Base-by-base conservation (phyloP, 2,329 filamentous ascomycete species). In the Trichoderma cornu-damae region DNA sequence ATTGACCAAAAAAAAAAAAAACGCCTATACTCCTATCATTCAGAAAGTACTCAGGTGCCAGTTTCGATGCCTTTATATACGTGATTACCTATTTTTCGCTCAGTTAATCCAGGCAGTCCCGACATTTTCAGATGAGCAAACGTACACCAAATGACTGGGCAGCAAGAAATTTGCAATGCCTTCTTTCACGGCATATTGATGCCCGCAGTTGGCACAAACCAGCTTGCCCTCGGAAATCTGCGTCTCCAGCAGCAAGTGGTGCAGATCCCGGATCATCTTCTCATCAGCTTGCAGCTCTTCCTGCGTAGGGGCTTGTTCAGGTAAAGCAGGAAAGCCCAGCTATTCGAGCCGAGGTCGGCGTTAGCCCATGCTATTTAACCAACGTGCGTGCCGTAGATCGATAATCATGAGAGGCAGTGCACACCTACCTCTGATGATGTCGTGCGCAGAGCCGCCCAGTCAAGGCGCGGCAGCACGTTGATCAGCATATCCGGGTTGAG, bases 131-230 rank as follows among this genome's bases (percentile, higher is more conserved):
- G 22, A 5, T 16, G 18, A 14, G 5, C 7, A 18, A 26, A 40
- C 24, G 73, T 70, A 84, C 46, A 92, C 94, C 72, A 99, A 75
- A 77, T 99, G 94, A 67, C 88, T 94, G 11, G 94, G 94, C 64
- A 99, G 75, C 69, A 99, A 75, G 68, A 99, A 99, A 73, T 97
- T 97, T 59, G 91, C 90, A 71, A 97, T 96, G 4, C 94, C 94
- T 74, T 99, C 93, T 70, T 94, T 92, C 61, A 99, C 87, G 59
- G 85, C 85, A 73, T 97, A 99, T 77, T 96, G 90, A 70, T 97
- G 93, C 47, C 89, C 90, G 70, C 94, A 99, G 72, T 88, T 89
- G 47, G 84, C 91, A 71, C 94, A 99, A 4, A 92, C 88, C 62
- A 99, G 79, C 73, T 89, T 93, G 3, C 94, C 94, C 73, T 93